phyloP scores from a whole-genome alignment of 1,284 basidiomycete species.

The Amylostereum areolatum region DNA sequence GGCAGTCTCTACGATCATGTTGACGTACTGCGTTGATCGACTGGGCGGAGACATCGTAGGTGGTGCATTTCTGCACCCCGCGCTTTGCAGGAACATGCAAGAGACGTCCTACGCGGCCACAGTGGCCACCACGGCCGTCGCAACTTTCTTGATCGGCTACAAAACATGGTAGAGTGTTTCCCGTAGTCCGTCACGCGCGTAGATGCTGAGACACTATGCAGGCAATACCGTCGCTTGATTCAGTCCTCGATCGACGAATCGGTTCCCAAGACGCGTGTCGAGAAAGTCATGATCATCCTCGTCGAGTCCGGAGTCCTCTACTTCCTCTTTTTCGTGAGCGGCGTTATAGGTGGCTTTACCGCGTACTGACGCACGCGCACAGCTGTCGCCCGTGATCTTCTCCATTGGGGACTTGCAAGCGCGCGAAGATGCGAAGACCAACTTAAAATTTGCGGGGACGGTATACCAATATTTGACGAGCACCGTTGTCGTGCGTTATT shows the following conservation, averaged over 20 bases:
- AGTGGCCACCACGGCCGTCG: constrained; percentile 10
- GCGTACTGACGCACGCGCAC: no score
- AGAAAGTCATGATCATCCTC: constrained; percentile 12
- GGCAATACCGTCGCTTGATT: constrained; percentile 11
- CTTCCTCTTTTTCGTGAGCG: constrained; percentile 9
- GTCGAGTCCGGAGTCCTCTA: constrained; percentile 12
- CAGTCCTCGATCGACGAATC: constrained; percentile 4
- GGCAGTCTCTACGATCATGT: constrained; percentile 7
- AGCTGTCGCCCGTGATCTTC: no score
- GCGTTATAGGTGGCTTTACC: no score
- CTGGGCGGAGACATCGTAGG: constrained; percentile 7
- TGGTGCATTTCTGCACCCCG: constrained; percentile 9
- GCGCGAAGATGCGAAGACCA: no score
- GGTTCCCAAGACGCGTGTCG: constrained; percentile 5
- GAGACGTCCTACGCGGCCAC: constrained; percentile 10
- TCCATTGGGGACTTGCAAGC: no score
- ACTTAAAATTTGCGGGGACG: background rate
- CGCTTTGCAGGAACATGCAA: constrained; percentile 13
- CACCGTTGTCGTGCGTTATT: background rate
- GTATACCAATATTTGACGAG: background rate
- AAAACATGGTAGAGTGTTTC: constrained; percentile 12
- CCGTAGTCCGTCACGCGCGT: no score
- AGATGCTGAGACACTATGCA: background rate
- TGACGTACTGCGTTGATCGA: constrained; percentile 10
- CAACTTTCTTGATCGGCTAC: constrained; percentile 11